phyloP scores from a whole-genome alignment of 768 basidiomycete species.

The Royoungia palumana region DNA sequence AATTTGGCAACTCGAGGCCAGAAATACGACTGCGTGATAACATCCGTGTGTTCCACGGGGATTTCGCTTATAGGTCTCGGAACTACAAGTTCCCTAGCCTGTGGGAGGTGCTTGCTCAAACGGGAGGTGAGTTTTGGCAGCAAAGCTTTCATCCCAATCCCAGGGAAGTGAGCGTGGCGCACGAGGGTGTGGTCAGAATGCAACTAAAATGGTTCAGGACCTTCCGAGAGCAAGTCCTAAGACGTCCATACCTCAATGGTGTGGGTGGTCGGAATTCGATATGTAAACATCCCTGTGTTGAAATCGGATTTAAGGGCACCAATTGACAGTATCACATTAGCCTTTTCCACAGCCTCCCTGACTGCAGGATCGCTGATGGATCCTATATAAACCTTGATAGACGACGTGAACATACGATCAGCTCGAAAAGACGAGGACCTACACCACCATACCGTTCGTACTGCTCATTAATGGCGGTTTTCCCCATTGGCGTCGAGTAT shows the following conservation, averaged over 20 bases:
- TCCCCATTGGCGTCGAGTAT: slow-evolving; percentile 79
- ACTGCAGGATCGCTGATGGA: slow-evolving; percentile 62
- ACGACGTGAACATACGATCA: neutral
- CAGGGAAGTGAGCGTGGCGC: slow-evolving; percentile 59
- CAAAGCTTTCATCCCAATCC: slow-evolving; percentile 74
- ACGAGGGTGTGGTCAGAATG: slow-evolving; percentile 73
- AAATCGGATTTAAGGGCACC: slow-evolving; percentile 73
- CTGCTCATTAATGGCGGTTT: slow-evolving; percentile 68
- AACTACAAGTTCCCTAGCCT: slow-evolving; percentile 44
- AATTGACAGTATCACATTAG: slow-evolving; percentile 73
- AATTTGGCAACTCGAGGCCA: slow-evolving; percentile 79
- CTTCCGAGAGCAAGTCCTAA: neutral
- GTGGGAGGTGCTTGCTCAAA: slow-evolving; percentile 40
- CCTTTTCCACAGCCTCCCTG: slow-evolving; percentile 68
- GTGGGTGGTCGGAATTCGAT: slow-evolving; percentile 54
- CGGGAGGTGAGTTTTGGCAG: slow-evolving; percentile 66
- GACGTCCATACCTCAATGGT: slow-evolving; percentile 56
- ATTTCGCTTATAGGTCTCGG: slow-evolving; percentile 39
- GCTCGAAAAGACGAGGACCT: slow-evolving; percentile 25
- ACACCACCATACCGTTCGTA: slow-evolving; percentile 79
- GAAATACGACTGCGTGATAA: slow-evolving; percentile 75
- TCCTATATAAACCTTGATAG: slow-evolving; percentile 70
- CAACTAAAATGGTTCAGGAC: slow-evolving; percentile 42
- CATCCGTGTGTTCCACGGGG: slow-evolving; percentile 47
- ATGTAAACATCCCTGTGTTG: slow-evolving; percentile 87